Percentiles rank a stretch among this genome's conserved stretches.
Evolutionary conservation across 179 eudicot genomes (phyloP).

Genomic region (Actinidia arguta): DNA sequence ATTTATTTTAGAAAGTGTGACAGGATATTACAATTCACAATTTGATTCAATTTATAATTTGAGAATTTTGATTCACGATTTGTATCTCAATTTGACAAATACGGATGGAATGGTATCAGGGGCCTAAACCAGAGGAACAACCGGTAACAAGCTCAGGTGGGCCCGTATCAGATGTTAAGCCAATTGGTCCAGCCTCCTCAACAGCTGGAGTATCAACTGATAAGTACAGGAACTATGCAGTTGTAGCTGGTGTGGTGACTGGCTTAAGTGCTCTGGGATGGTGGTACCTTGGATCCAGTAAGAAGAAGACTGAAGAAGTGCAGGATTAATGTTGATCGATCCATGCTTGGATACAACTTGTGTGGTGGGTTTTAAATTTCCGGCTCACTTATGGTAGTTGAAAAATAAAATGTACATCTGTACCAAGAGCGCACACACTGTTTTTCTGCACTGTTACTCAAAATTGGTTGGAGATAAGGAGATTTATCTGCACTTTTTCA

Average conservation of each 20-base stretch:
- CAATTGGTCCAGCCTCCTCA: slow-evolving; percentile 50
- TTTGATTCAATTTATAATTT: not conserved
- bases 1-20: not conserved
- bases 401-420: not conserved
- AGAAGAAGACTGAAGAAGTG: slow-evolving; percentile 78
- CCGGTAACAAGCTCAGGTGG: slow-evolving; percentile 44
- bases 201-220: slow-evolving; percentile 70
- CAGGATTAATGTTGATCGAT: slow-evolving; percentile 58
- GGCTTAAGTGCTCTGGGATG: slow-evolving; percentile 63
- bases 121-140: slow-evolving; percentile 59
- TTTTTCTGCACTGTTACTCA: not conserved
- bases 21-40: not conserved
- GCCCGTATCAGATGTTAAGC: slow-evolving; percentile 51
- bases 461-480: not conserved
- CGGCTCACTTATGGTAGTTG: not conserved
- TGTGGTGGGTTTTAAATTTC: not conserved
- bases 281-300: slow-evolving; percentile 61
- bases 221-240: slow-evolving; percentile 80
- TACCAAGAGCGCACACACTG: not conserved
- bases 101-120: slow-evolving; percentile 42
- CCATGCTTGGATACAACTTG: not conserved
- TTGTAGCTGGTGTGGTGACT: slow-evolving; percentile 72
- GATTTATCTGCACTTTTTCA: not conserved
- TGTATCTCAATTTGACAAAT: not conserved
- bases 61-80: not conserved